Base-by-base conservation (phyloP, 495 filamentous ascomycete species). In the Filosporella fistucella region DNA sequence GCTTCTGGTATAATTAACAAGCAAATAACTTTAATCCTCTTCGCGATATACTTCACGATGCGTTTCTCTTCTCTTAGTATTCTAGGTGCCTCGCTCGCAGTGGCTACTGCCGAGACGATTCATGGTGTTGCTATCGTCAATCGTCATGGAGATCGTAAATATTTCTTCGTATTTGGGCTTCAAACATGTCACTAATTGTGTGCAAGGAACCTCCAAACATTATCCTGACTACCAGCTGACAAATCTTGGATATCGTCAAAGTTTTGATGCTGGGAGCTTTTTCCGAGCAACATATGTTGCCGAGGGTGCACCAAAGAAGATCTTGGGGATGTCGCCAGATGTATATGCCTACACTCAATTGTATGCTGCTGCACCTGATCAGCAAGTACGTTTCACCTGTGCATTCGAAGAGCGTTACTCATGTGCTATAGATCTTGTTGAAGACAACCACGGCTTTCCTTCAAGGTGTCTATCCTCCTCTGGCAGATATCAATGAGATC, bases 401-500 rank as follows among this genome's bases (percentile, higher is more conserved):
- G n/a, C 5, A 36, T 6, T 36, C 5, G 13, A 8, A 16, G 33
- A 36, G n/a, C 5, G n/a, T 14, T 14, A 17, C 33, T 36, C 5
- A 36, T 16, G 5, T 4, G 4, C 14, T n/a, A 78, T 81, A 1
- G 48, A 80, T 86, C 16, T 68, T 87, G 40, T 74, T 80, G 63
- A 79, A 74, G 16, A 84, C 83, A 3, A 84, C 83, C 1, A 74
- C 82, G 55, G 84, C 78, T 9, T 91, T 91, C 57, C 70, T 90
- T 59, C 85, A 89, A 65, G 86, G 83, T 9, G 65, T 91, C 8
- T 93, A 91, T 58, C 86, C 87, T 9, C 85, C 88, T 2, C 39
- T 42, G 11, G 12, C 22, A 2, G 24, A 23, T 17, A 67, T 75
- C 16, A 78, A 77, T 17, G 60, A 70, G n/a, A 12, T 14, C 63